phyloP scores from a whole-genome alignment of 1,284 basidiomycete species.

The Rhodotorula sp. region DNA sequence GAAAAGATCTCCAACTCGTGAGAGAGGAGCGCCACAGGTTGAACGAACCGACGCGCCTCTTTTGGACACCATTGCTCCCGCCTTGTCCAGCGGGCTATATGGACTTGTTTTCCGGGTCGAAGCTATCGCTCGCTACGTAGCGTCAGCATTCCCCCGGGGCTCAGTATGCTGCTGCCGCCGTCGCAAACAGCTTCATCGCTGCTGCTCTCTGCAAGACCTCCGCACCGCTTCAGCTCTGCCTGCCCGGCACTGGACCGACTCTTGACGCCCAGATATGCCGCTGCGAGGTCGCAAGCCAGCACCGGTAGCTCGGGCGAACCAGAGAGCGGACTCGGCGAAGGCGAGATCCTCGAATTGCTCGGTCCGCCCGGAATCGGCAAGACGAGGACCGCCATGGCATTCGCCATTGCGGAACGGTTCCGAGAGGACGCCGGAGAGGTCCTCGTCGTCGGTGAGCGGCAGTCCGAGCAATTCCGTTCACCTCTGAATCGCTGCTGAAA shows the following conservation, averaged over 20 bases:
- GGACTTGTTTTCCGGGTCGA: no score
- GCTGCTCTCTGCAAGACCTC: slow-evolving; percentile 8
- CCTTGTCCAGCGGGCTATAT: no score
- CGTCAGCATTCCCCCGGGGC: no score
- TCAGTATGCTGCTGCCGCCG: slow-evolving; percentile 13
- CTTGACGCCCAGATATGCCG: slow-evolving; percentile 7
- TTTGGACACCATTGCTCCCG: no score
- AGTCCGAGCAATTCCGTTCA: neutral
- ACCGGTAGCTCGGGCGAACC: no score
- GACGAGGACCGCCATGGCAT: slow-evolving; percentile 21
- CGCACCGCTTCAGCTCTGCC: slow-evolving; percentile 19
- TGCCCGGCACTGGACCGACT: slow-evolving; percentile 24
- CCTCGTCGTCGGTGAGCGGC: slow-evolving; percentile 20
- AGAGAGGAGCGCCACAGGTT: no score
- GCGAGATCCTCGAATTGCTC: slow-evolving; percentile 26
- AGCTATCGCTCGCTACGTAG: no score
- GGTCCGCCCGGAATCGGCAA: slow-evolving; percentile 38
- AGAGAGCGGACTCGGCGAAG: slow-evolving; percentile 9
- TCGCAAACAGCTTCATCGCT: slow-evolving; percentile 22
- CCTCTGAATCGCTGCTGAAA: no score
- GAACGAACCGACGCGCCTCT: no score
- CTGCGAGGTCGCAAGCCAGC: neutral
- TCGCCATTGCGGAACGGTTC: slow-evolving; percentile 22
- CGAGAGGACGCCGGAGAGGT: slow-evolving; percentile 15
- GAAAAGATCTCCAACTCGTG: no score